A percentile compares a stretch with the other conserved stretches of the same genome.
Evolutionary conservation across 306 rosid genomes (phyloP).

Genomic region (Quercus bicolor): DNA sequence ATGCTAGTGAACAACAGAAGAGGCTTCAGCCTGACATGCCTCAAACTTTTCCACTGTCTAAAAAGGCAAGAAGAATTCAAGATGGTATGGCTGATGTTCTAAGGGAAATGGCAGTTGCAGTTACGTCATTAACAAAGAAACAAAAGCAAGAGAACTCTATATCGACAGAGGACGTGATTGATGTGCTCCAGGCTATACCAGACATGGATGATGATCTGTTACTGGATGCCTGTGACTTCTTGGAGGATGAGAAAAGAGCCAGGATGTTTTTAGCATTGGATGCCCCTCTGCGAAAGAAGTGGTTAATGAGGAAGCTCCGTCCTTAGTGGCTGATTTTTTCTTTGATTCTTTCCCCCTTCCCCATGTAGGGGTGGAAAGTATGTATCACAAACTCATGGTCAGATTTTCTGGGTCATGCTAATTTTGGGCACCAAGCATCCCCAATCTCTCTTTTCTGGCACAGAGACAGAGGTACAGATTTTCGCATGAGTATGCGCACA

Average conservation of each 20-base stretch:
- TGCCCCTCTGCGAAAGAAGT: conserved; percentile 42
- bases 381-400: too few species aligned
- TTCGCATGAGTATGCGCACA: too few species aligned
- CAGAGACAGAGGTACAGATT: too few species aligned
- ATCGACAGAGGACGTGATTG: conserved; percentile 32
- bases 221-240: conserved; percentile 44
- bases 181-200: conserved; percentile 42
- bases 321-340: conserved; percentile 12
- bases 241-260: conserved; percentile 52
- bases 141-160: conserved; percentile 42
- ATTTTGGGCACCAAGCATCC: too few species aligned
- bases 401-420: too few species aligned
- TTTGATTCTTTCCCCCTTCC: too few species aligned
- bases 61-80: conserved; percentile 28
- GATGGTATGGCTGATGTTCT: conserved; percentile 23
- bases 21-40: conserved; percentile 22
- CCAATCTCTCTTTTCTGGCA: too few species aligned
- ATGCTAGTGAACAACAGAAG: conserved; percentile 21
- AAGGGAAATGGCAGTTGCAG: conserved; percentile 33
- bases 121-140: conserved; percentile 39
- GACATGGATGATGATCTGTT: conserved; percentile 49
- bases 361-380: too few species aligned
- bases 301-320: conserved; percentile 45
- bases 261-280: conserved; percentile 43
- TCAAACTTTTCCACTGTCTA: conserved; percentile 16